Percentiles rank a stretch among this genome's conserved stretches.
phyloP scores from a whole-genome alignment of 2,329 filamentous ascomycete genomes.

The Bipolaris victoriae region DNA sequence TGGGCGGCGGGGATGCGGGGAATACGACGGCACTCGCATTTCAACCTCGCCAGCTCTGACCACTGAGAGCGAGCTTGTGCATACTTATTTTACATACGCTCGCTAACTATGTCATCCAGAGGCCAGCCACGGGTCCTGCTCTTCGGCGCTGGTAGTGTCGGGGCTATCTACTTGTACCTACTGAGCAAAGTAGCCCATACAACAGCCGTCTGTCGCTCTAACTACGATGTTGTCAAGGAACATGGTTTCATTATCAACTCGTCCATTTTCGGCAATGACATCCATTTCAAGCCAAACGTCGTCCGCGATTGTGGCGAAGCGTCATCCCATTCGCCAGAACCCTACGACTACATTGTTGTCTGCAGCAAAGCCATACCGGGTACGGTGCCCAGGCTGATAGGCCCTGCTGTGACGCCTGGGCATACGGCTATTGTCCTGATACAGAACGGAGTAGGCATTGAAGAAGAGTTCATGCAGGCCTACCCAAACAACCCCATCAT shows the following conservation, averaged over 20 bases:
- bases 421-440: slow-evolving; percentile 64
- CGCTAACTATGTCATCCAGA: slow-evolving; percentile 5
- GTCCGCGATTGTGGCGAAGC: slow-evolving; percentile 48
- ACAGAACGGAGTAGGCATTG: slow-evolving; percentile 68
- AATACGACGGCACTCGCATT: background rate
- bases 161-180: slow-evolving; percentile 52
- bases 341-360: slow-evolving; percentile 58
- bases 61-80: background rate
- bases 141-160: slow-evolving; percentile 54
- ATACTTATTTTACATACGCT: background rate
- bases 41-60: background rate
- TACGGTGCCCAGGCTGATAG: slow-evolving; percentile 46
- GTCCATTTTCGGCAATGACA: slow-evolving; percentile 42
- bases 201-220: slow-evolving; percentile 55
- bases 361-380: slow-evolving; percentile 55
- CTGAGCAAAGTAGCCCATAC: slow-evolving; percentile 49
- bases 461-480: slow-evolving; percentile 57
- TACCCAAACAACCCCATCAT: slow-evolving; percentile 62
- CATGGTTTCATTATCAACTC: slow-evolving; percentile 53
- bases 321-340: slow-evolving; percentile 20
- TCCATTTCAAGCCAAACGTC: slow-evolving; percentile 46
- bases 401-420: slow-evolving; percentile 47
- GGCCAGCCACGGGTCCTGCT: slow-evolving; percentile 40
- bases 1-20: background rate
- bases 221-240: slow-evolving; percentile 51